Base-by-base conservation (phyloP, 208 protist species). In the Acanthamoeba rhysodes region DNA sequence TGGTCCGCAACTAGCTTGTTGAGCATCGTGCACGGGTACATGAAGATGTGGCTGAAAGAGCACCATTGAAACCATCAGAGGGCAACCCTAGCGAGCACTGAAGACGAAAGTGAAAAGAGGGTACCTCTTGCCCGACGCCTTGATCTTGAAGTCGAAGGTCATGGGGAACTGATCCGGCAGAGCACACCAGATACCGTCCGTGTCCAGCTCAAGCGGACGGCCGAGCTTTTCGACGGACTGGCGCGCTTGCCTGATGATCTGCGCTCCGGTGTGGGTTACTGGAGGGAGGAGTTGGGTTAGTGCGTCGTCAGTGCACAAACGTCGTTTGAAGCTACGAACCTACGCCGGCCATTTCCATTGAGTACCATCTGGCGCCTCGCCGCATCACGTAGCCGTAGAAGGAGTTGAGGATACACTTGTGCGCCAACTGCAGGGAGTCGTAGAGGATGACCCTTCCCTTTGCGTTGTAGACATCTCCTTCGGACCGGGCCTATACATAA, bases 361-460 rank as follows among this genome's bases (percentile, higher is more conserved):
- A 99, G 94, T 99, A 99, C 99, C 99, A 99, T 37, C 99, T 97
- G 32, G 99, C 98, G 27, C 99, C 99, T 64, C 98, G 99, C 34
- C 99, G 98, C 99, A 99, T 99, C 66, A 99, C 99, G 90, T 99
- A 99, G 94, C 99, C 99, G 97, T 99, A 99, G 97, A 99, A 99
- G 27, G 99, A 99, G 98, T 99, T 99, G 29, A 99, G 98, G 97
- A 99, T 99, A 97, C 99, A 99, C 97, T 99, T 99, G 97, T 99
- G 99, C 27, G 99, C 99, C 22, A 99, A 97, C 98, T 99, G 99
- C 29, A 99, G 98, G 9, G 99, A 99, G 82, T 99, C 99, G 97
- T 99, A 99, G 62, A 99, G 98, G 9, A 99, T 97, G 27, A 99
- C 98, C 68, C 99, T 98, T 76, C 99, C 98, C 57, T 99, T 98